Evolutionary conservation across 257 asterid species (phyloP), one percentile per base, ranked within the genome.

Genomic region (Misopates orontium): DNA sequence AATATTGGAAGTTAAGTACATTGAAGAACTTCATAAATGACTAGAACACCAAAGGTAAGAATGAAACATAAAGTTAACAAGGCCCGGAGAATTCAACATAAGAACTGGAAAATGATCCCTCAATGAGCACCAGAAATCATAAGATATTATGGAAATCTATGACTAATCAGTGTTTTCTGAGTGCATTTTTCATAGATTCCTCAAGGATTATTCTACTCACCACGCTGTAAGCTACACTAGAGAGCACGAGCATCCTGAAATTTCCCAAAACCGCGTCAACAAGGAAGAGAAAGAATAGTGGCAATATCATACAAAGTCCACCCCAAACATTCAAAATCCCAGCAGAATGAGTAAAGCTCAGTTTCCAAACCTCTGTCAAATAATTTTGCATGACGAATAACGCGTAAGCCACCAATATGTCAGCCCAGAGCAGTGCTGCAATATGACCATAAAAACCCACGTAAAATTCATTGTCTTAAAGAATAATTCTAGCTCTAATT

Each of bases 361-460:
- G 67, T 19, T 77, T 73, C 96, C 96, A 89, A 1, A 89, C 89
- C 52, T 77, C 58, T 6, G 90, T 87, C 54, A 89, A 62, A 66
- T 87, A 89, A 16, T 72, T 80, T 71, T 74, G 89, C 95, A 84
- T 73, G 73, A 77, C 79, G 42, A 83, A 89, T 28, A 84, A 60
- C 10, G 82, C 85, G 39, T 59, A 86, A 1, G 20, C 59, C 69
- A 62, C 73, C 42, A 77, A 72, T 71, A 76, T 36, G 55, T 76
- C 75, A 16, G 79, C 81, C 75, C 76, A 72, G 8, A 39, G 7
- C 44, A 77, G 50, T 4, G 71, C 80, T 75, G 80, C 75, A 71
- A 62, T n/a, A 66, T 3, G 13, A 28, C 42, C 22, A 56, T n/a
- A 41, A 22, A 18, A 31, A 28, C 54, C 15, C 50, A 48, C 25